These are phyloP conservation scores for Podospora conica DNA, from an alignment of 495 filamentous ascomycete genomes.

Conservation along the genomic window DNA sequence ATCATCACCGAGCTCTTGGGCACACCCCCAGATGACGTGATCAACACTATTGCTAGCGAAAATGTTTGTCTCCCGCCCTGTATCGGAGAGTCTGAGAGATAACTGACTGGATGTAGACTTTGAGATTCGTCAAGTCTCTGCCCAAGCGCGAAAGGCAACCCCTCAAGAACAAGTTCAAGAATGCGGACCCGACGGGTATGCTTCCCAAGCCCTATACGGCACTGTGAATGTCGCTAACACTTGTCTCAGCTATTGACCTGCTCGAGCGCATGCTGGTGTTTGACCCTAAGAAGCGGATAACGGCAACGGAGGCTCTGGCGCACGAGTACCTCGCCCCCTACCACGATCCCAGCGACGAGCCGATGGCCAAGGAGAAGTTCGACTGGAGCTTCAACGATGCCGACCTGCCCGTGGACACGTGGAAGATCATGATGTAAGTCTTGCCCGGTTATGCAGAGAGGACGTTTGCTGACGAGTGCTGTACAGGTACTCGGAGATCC, in stretches of 20 bases:
- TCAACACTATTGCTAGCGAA: constrained; percentile 96
- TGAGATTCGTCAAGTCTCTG: constrained; percentile 94
- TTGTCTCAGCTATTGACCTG: constrained; percentile 73
- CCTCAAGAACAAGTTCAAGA: constrained; percentile 87
- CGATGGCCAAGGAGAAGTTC: constrained; percentile 93
- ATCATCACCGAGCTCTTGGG: constrained; percentile 98
- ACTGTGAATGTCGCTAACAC: constrained; percentile 6
- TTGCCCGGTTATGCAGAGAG: background rate
- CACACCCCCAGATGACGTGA: constrained; percentile 98
- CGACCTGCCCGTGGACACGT: constrained; percentile 96
- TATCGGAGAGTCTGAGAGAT: background rate
- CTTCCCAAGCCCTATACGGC: background rate
- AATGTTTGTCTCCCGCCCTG: constrained; percentile 57
- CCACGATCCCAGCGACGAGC: constrained; percentile 95
- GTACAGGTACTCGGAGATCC: constrained; percentile 93
- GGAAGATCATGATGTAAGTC: constrained; percentile 99
- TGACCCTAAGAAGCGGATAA: constrained; percentile 86
- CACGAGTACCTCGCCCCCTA: constrained; percentile 95
- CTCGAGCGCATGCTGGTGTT: constrained; percentile 97
- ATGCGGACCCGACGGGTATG: constrained; percentile 84
- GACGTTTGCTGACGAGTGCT: background rate
- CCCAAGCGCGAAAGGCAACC: constrained; percentile 93
- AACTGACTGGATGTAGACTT: constrained; percentile 53
- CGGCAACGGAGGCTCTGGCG: constrained; percentile 74
- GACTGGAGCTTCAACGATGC: constrained; percentile 99